Percentiles rank a stretch among this genome's conserved stretches.
These are phyloP conservation scores for Plasmodium chabaudi DNA, from an alignment of 169 alveolate genomes.

Conservation along the genomic window DNA sequence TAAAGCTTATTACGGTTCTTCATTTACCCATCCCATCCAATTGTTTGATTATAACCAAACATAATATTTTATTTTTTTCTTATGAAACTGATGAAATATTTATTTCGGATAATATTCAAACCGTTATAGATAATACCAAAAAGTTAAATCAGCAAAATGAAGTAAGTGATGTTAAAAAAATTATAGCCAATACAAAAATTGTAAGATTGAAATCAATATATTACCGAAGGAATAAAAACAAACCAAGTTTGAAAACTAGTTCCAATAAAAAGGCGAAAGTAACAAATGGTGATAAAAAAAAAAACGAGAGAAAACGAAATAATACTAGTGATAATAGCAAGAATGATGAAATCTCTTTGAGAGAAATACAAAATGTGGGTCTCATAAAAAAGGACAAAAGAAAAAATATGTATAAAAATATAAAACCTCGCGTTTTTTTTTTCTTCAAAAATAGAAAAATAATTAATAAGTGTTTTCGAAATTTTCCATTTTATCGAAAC, in stretches of 20 bases:
- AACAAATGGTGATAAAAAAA: neutral
- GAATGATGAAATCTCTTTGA: neutral
- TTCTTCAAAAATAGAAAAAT: conserved; percentile 15
- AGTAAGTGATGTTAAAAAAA: conserved; percentile 17
- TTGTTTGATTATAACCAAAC: conserved; percentile 64
- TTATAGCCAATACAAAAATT: conserved; percentile 58
- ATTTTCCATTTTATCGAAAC: conserved; percentile 1
- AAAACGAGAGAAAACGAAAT: neutral
- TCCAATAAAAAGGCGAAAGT: neutral
- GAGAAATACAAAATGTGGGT: neutral
- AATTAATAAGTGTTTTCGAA: conserved; percentile 2
- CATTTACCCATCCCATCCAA: conserved; percentile 68
- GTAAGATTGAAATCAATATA: conserved; percentile 39
- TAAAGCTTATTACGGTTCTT: conserved; percentile 51
- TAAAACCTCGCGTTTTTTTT: conserved; percentile 6
- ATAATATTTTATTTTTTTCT: conserved; percentile 71
- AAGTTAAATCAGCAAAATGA: neutral
- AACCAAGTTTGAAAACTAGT: neutral
- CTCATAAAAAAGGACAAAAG: neutral
- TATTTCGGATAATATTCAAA: conserved; percentile 59
- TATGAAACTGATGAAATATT: conserved; percentile 67
- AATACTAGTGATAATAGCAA: neutral
- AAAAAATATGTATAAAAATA: neutral
- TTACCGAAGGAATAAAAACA: too few species aligned
- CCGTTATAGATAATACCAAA: conserved; percentile 19